These are phyloP conservation scores for Pythium periplocum DNA, from an alignment of 352 stramenopile species.

Conservation along the genomic window DNA sequence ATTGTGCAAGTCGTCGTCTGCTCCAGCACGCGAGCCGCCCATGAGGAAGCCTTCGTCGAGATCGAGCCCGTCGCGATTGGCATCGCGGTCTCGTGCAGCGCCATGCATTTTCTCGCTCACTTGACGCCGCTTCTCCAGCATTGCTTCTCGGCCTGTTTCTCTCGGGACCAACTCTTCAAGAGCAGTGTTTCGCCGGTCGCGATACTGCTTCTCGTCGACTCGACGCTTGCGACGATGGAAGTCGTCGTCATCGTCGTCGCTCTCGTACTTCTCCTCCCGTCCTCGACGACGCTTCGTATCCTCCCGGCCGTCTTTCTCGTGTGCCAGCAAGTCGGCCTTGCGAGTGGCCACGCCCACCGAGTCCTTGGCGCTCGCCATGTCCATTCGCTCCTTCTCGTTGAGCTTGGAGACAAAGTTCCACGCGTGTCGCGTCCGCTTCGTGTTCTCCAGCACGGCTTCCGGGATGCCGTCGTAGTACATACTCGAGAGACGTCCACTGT, in stretches of 20 bases:
- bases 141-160: slow-evolving; percentile 54
- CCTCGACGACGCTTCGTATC: neutral
- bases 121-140: slow-evolving; percentile 54
- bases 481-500: slow-evolving; percentile 35
- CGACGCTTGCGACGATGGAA: slow-evolving; percentile 12
- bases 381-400: slow-evolving; percentile 53
- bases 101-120: slow-evolving; percentile 41
- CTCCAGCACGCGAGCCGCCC: slow-evolving; percentile 20
- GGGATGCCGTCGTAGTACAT: slow-evolving; percentile 71
- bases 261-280: too few species aligned
- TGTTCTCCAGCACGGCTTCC: slow-evolving; percentile 56
- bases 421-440: slow-evolving; percentile 59
- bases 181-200: slow-evolving; percentile 33
- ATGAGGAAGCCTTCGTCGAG: slow-evolving; percentile 70
- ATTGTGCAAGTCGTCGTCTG: slow-evolving; percentile 31
- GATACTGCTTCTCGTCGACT: slow-evolving; percentile 20
- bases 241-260: slow-evolving; percentile 20
- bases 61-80: slow-evolving; percentile 55
- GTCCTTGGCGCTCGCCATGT: slow-evolving; percentile 58
- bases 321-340: slow-evolving; percentile 35
- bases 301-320: neutral
- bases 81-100: slow-evolving; percentile 53
- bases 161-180: slow-evolving; percentile 61
- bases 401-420: slow-evolving; percentile 63
- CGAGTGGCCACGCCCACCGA: slow-evolving; percentile 65